Evolutionary conservation across 345 rosid species (phyloP).

Genomic region (Hevea brasiliensis): DNA sequence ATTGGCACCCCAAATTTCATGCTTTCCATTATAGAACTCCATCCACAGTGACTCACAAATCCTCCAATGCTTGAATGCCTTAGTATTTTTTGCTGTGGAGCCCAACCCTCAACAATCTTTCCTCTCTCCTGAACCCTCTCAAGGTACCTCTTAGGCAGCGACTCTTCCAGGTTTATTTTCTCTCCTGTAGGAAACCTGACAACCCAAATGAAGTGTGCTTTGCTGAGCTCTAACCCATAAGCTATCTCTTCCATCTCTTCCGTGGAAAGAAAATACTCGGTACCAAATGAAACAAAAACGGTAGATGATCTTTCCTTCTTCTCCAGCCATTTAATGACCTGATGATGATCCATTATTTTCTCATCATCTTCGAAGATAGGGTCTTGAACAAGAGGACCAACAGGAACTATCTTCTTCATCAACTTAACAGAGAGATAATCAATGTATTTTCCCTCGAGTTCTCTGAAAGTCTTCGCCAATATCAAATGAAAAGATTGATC

Average conservation of each 20-base stretch:
- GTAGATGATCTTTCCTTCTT: slow-evolving; percentile 15
- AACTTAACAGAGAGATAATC: slow-evolving; percentile 23
- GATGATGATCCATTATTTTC: slow-evolving; percentile 1
- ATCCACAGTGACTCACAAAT: slow-evolving; percentile 47
- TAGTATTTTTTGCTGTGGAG: slow-evolving; percentile 38
- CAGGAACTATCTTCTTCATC: slow-evolving; percentile 25
- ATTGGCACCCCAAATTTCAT: slow-evolving; percentile 38
- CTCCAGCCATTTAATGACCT: slow-evolving; percentile 27
- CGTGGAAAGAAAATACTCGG: slow-evolving; percentile 26
- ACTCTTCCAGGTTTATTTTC: slow-evolving; percentile 14
- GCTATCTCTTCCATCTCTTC: slow-evolving; percentile 38
- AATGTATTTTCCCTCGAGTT: slow-evolving; percentile 32
- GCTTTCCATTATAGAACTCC: slow-evolving; percentile 40
- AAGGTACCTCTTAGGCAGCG: slow-evolving; percentile 31
- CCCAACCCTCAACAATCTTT: slow-evolving; percentile 35
- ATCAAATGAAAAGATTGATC: slow-evolving; percentile 18
- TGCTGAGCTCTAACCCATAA: slow-evolving; percentile 32
- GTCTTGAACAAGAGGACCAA: slow-evolving; percentile 39
- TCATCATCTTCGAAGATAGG: not conserved
- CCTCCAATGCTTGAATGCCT: slow-evolving; percentile 28
- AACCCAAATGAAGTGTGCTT: slow-evolving; percentile 35
- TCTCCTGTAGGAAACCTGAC: slow-evolving; percentile 26
- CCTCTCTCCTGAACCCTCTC: slow-evolving; percentile 30
- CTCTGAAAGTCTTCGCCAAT: slow-evolving; percentile 27
- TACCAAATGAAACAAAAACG: slow-evolving; percentile 37